Percentiles rank a stretch among this genome's conserved stretches.
phyloP scores from a whole-genome alignment of 148 eudicot species.

The Vaccinium macrocarpon region DNA sequence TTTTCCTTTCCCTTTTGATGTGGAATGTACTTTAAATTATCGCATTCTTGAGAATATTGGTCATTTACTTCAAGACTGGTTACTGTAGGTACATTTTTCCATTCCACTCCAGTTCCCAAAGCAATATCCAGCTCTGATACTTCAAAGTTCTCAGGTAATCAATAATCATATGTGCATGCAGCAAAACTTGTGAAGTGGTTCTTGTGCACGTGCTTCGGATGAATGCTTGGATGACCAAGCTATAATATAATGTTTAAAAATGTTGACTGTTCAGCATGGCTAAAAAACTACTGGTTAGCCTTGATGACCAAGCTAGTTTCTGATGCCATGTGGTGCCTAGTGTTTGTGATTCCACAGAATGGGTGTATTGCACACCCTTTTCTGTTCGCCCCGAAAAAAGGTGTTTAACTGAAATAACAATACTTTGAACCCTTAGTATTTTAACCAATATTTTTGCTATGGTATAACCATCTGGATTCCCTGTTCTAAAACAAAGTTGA shows the following conservation, averaged over 20 bases:
- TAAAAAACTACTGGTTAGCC: neutral
- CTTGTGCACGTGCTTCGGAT: neutral
- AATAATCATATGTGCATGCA: conserved; percentile 21
- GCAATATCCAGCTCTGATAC: conserved; percentile 66
- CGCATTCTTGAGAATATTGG: neutral
- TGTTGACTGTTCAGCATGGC: neutral
- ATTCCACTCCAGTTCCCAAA: conserved; percentile 80
- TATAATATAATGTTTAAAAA: neutral
- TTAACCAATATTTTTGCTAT: neutral
- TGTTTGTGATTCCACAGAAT: neutral
- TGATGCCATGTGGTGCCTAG: neutral
- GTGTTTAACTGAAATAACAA: neutral
- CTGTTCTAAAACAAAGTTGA: neutral
- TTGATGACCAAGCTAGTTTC: neutral
- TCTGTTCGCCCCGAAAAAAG: neutral
- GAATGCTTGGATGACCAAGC: neutral
- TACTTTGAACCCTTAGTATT: neutral
- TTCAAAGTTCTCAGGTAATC: conserved; percentile 85
- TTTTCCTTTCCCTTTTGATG: neutral
- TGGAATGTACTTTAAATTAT: neutral
- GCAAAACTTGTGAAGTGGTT: neutral
- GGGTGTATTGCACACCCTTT: neutral
- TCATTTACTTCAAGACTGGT: neutral
- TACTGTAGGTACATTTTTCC: conserved; percentile 66
- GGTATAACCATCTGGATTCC: neutral